Evolutionary conservation across 345 rosid genomes (phyloP), one percentile per base, ranked within the genome.

Genomic region (Eucalyptus guilfoylei): DNA sequence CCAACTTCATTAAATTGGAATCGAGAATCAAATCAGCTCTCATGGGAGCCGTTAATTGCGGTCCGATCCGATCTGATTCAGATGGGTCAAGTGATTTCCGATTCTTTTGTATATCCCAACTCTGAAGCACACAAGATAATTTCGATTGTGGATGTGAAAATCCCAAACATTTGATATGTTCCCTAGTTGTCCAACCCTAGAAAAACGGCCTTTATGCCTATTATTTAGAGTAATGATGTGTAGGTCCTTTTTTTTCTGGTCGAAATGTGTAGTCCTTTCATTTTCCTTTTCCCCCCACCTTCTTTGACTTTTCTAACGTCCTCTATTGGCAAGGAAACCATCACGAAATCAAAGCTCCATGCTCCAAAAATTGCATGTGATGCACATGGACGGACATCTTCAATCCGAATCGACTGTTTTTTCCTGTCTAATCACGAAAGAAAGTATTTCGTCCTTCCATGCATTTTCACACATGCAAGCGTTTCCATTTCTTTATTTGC

Each of bases 1-100:
- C 26, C 5, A 4, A 52, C 21, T 52, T 52, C 26, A 52, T 8
- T 52, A 4, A 52, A 52, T 52, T 21, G 58, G 24, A 52, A 52
- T 0, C 11, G 1, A 52, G 0, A 52, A 52, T 52, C 58, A 52
- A 3, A 52, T 52, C 1, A 21, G 1, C 58, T 52, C 58, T 52
- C 10, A 52, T 52, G 11, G 1, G 26, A 52, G 11, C 58, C 2
- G 0, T 19, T 19, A 11, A 52, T 19, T 52, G 24, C 26, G 2
- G 2, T 52, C 11, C 4, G 0, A 52, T 52, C 1, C 1, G 4
- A 24, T 52, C 55, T 24, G 2, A 52, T 52, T 3, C 5, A 2
- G 2, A 21, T 0, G 1, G 10, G 1, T 52, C 24, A 11, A 52
- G 58, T 4, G 26, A 52, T 52, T 19, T 52, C 0, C 11, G 1